Base-by-base conservation (phyloP, 495 filamentous ascomycete genomes). In the Astrocystis sublimbata region DNA sequence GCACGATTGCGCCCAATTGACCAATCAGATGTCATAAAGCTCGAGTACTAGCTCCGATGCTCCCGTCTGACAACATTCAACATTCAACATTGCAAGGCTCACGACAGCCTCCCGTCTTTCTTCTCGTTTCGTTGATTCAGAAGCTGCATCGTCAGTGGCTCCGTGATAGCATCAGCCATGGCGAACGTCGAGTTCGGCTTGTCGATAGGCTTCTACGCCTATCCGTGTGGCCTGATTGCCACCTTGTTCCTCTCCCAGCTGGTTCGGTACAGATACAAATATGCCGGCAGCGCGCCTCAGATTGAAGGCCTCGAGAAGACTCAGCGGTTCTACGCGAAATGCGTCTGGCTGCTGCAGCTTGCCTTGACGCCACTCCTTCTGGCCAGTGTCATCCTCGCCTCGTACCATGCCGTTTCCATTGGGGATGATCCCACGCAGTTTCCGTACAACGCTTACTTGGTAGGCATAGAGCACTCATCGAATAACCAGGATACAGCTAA, bases 391-490 rank as follows among this genome's bases (percentile, higher is more conserved):
- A 58, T 67, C 24, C 61, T 74, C 36, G 62, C 69, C 52, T 59
- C 68, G 19, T 61, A 59, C 31, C 33, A 68, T 52, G 72, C 64
- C 3, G 46, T 73, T 43, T 33, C 42, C 41, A 61, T 42, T 50
- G 62, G 59, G 26, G 60, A 63, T 47, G 59, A 35, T 58, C 41
- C 61, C 26, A 55, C 47, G 52, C 65, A 65, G 23, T 74, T 74
- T 36, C 70, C 72, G 19, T 73, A 71, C 65, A 73, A 64, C 62
- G 66, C 70, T 31, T 74, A 68, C 36, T 23, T 74, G 45, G 66
- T 65, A 59, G 50, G 60, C 49, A n/a, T 24, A 41, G 12, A 28
- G 3, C 4, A 17, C 3, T 30, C 36, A 54, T 50, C 38, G 23
- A 35, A 33, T 43, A 15, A 4, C 6, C 6, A 33, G 1, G 30